Percentiles rank a stretch among this genome's conserved stretches.
These are phyloP conservation scores for Myotisia sp. DNA, from an alignment of 2,329 filamentous ascomycete genomes.

Conservation along the genomic window DNA sequence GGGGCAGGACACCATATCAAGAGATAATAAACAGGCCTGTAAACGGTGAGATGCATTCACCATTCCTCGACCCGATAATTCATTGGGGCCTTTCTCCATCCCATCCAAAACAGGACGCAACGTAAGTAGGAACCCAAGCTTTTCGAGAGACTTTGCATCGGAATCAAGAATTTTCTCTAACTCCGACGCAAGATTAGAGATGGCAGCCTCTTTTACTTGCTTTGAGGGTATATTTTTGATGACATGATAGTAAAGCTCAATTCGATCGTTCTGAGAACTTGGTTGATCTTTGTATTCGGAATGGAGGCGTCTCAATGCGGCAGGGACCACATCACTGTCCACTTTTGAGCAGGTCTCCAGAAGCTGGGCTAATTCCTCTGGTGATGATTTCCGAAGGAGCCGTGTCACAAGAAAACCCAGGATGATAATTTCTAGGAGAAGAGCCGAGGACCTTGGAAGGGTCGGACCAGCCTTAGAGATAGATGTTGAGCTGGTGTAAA, in stretches of 20 bases:
- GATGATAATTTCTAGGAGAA: constrained; percentile 5
- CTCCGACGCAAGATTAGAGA: constrained; percentile 22
- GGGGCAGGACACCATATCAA: constrained; percentile 10
- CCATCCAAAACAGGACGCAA: neutral
- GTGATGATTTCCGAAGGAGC: neutral
- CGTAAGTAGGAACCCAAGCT: constrained; percentile 14
- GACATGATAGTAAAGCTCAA: constrained; percentile 20
- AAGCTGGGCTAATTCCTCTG: constrained; percentile 1
- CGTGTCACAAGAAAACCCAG: constrained; percentile 2
- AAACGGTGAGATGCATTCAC: constrained; percentile 25
- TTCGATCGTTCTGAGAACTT: constrained; percentile 15
- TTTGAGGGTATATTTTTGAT: constrained; percentile 17
- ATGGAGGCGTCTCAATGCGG: constrained; percentile 23
- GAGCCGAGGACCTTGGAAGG: constrained; percentile 6
- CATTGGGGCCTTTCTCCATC: constrained; percentile 11
- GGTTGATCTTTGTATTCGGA: constrained; percentile 15
- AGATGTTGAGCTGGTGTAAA: neutral
- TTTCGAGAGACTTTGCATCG: constrained; percentile 10
- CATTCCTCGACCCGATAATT: constrained; percentile 24
- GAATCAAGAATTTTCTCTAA: constrained; percentile 18
- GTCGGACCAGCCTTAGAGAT: neutral
- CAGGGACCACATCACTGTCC: constrained; percentile 19
- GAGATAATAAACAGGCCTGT: constrained; percentile 24
- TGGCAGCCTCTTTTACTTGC: constrained; percentile 19
- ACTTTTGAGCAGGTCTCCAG: constrained; percentile 3